phyloP scores from a whole-genome alignment of 164 flowering plant genomes.

The Stephania yunnanensis region DNA sequence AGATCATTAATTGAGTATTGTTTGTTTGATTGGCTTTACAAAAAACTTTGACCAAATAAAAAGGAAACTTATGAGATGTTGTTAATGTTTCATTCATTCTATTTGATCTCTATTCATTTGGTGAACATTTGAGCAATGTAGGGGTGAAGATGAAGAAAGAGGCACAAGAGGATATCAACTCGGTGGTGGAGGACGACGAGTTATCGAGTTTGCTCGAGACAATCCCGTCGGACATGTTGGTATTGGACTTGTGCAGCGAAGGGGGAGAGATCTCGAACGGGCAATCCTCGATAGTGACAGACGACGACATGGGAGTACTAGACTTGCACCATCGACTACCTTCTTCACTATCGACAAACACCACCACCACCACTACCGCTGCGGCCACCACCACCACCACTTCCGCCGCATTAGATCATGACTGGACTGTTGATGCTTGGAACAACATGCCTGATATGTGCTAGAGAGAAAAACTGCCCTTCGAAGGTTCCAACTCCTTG shows the following conservation, averaged over 20 bases:
- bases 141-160: constrained; percentile 25
- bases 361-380: constrained; percentile 3
- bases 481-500: background rate
- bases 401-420: constrained; percentile 13
- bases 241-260: constrained; percentile 36
- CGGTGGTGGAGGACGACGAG: constrained; percentile 46
- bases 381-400: background rate
- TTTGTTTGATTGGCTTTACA: no score
- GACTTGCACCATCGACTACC: constrained; percentile 29
- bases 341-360: constrained; percentile 11
- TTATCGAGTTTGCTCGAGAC: constrained; percentile 40
- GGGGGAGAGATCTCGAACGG: constrained; percentile 34
- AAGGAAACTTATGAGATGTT: no score
- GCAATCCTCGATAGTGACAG: constrained; percentile 31
- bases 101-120: background rate
- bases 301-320: constrained; percentile 26
- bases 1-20: background rate
- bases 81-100: no score
- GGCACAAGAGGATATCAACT: constrained; percentile 22
- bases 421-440: constrained; percentile 36
- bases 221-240: constrained; percentile 36
- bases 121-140: background rate
- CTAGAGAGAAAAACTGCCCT: background rate
- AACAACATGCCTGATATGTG: constrained; percentile 46
- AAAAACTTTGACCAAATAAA: no score